phyloP scores from a whole-genome alignment of 148 eudicot species.

The Camellia granthamiana region DNA sequence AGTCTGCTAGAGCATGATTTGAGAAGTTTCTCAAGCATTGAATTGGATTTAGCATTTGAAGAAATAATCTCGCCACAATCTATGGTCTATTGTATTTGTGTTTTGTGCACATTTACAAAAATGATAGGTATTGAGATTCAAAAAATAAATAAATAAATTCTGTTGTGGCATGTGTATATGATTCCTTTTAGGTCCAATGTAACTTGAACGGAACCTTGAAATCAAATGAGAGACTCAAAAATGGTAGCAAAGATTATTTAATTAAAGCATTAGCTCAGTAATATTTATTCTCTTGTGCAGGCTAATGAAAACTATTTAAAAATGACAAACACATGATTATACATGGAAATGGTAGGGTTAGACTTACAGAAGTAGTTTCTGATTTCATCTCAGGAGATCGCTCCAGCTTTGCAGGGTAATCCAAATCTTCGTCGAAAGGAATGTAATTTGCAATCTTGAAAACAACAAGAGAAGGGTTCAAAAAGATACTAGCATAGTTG shows the following conservation, averaged over 20 bases:
- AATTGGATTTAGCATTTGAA: too few relatives aligned
- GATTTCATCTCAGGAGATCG: slow-evolving; percentile 47
- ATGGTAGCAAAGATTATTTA: neutral
- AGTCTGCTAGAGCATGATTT: too few relatives aligned
- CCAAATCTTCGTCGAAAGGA: slow-evolving; percentile 82
- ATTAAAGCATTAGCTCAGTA: too few relatives aligned
- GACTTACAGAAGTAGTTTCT: slow-evolving; percentile 69
- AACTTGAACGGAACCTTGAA: neutral
- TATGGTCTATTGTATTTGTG: too few relatives aligned
- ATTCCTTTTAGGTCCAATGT: neutral
- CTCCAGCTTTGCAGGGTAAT: slow-evolving; percentile 92
- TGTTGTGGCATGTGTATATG: too few relatives aligned
- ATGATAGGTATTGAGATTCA: too few relatives aligned
- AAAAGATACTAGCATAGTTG: neutral
- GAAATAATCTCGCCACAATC: too few relatives aligned
- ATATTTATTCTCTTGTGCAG: neutral
- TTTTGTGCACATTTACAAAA: too few relatives aligned
- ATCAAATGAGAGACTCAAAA: neutral
- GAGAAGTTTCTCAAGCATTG: too few relatives aligned
- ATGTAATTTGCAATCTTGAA: slow-evolving; percentile 87
- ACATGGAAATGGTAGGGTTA: neutral
- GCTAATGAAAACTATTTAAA: neutral
- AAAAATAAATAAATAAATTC: too few relatives aligned
- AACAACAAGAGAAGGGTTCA: slow-evolving; percentile 18
- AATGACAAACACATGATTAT: neutral